Evolutionary conservation across 176 grass and related monocot genomes (phyloP), one percentile per base, ranked within the genome.

Genomic region (bread wheat (Triticum aestivum)): DNA sequence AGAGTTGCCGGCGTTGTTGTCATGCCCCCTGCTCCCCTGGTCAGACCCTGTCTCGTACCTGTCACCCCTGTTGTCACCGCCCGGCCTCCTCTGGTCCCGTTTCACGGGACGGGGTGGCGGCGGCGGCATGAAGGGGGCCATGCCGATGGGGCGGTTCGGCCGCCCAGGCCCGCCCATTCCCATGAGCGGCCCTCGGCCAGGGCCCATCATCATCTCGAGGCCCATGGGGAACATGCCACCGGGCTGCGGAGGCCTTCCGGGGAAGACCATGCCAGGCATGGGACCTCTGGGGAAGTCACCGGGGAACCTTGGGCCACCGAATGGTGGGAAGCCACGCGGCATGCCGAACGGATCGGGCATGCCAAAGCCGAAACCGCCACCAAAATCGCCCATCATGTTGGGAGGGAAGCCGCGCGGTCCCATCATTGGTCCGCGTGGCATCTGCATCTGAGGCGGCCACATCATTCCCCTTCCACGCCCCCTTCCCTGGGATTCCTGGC

Each of bases 361-460:
- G 32, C 91, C 89, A 30, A 98, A 98, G 59, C 95, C 91, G 5
- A 54, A 54, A 13, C 92, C 89, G 1, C 75, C 73, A 0, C 91
- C 93, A 82, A 98, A 98, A 45, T 93, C 88, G 1, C 92, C 93
- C 84, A 99, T 96, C 97, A 96, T 96, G 69, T 91, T 82, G 32
- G 90, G 97, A 74, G 94, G 97, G 71, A 95, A 95, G 29, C 93
- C 86, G 29, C 97, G 90, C 21, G 79, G 78, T 47, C 93, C 94
- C 33, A 94, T 84, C 86, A 95, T 89, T 21, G 94, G 87, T 27
- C 82, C 88, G 0, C 90, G 94, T 9, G 82, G 62, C 87, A 92
- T 88, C 13, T 83, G 93, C 90, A 96, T 92, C 61, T 98, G 96
- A 73, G 97, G 94, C 15, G 85, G 94, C 97, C 97, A 99, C 82